Evolutionary conservation across 139 green algal species (phyloP), one percentile per base, ranked within the genome.

Genomic region (Desmodesmus armatus): DNA sequence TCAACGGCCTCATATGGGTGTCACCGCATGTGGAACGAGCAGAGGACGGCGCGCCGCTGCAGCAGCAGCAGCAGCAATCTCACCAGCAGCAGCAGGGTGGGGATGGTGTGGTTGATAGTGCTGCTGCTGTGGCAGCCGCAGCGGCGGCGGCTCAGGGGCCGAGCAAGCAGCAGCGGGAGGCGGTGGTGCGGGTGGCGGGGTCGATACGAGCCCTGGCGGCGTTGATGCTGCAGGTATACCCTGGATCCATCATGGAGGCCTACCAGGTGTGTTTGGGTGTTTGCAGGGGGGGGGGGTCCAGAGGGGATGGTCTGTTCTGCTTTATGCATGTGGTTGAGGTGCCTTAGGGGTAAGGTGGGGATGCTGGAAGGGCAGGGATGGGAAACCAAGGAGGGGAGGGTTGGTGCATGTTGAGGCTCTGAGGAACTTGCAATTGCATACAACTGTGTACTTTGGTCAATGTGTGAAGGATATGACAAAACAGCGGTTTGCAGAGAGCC

Each of bases 1-100:
- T 89, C 87, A 98, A 98, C 79, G 96, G 96, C 1, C 80, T 92
- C 3, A 84, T 98, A 0, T 98, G 95, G 96, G 90, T 98, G 35
- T 69, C 85, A 3, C 89, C 94, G 2, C 66, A 86, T 37, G 60
- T 77, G 23, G 35, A 15, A 40, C 37, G 78, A 2, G 78, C 37
- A n/a, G 85, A 80, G 11, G 88, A 89, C 40, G 75, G 55, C 17
- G 78, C 85, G 11, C 31, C 55, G 2, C 37, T 84, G 62, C 78
- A 72, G 62, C 19, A 60, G 66, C 60, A 69, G 60, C 60, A 69
- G 58, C 58, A 66, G 58, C 58, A 39, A 63, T n/a, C 3, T 33
- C 44, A 53, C 43, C 72, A 65, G 43, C 72, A 65, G 72, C 43
- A 9, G 73, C 73, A 51, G 73, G 47, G n/a, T n/a, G n/a, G n/a